Percentiles rank a stretch among this genome's conserved stretches.
These are phyloP conservation scores for Dendrobium nobile DNA, from an alignment of 106 monocot genomes.

Conservation along the genomic window DNA sequence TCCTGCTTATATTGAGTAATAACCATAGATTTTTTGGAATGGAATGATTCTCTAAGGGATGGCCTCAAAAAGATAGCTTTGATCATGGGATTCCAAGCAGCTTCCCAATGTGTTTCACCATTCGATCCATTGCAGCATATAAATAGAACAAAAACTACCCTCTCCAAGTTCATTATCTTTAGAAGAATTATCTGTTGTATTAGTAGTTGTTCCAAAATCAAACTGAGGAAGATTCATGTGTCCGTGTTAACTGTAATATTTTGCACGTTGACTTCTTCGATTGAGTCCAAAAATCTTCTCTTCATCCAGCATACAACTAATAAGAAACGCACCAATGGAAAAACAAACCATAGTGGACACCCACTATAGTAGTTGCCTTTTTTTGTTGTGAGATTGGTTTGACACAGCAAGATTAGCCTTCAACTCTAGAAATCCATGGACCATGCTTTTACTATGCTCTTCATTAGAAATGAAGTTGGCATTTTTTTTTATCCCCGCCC, in stretches of 20 bases:
- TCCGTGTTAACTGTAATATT: no score
- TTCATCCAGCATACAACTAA: background rate
- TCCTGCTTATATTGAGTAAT: slow-evolving; percentile 69
- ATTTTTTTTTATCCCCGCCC: no score
- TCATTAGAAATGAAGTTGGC: no score
- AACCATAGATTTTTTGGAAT: slow-evolving; percentile 91
- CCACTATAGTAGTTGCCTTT: background rate
- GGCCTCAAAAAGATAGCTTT: slow-evolving; percentile 80
- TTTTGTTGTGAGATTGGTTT: background rate
- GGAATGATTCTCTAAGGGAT: slow-evolving; percentile 69
- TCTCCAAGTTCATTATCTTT: slow-evolving; percentile 21
- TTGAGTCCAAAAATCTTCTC: background rate
- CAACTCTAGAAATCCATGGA: no score
- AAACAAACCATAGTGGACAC: background rate
- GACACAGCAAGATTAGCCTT: no score
- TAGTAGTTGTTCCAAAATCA: slow-evolving; percentile 14
- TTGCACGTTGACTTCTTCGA: no score
- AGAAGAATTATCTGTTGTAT: slow-evolving; percentile 23
- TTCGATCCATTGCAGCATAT: slow-evolving; percentile 67
- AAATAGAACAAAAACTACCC: slow-evolving; percentile 32
- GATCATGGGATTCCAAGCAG: slow-evolving; percentile 88
- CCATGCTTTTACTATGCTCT: no score
- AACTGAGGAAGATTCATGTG: slow-evolving; percentile 17
- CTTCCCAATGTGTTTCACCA: slow-evolving; percentile 66
- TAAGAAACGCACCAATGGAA: background rate